These are phyloP conservation scores for Cynanchum wilfordii DNA, from an alignment of 257 asterid genomes.

Conservation along the genomic window DNA sequence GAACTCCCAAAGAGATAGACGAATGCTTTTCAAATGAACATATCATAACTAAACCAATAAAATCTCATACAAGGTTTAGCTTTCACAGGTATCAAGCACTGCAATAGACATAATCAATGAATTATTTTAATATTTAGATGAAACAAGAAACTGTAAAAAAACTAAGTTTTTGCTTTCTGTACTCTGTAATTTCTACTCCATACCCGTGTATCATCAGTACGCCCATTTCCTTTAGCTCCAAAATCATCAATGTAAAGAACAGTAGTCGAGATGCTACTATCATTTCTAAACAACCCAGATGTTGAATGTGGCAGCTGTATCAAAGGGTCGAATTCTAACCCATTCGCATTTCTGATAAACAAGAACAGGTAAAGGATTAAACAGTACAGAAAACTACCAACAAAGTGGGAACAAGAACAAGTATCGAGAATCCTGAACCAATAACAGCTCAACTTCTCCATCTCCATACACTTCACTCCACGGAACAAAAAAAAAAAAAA, in stretches of 20 bases:
- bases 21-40: background rate
- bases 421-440: background rate
- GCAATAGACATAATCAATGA: background rate
- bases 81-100: background rate
- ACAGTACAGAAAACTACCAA: background rate
- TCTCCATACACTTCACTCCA: background rate
- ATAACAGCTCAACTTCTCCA: constrained; percentile 18
- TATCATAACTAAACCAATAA: background rate
- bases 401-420: constrained; percentile 3
- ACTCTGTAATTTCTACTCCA: background rate
- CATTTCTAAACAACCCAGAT: constrained; percentile 14
- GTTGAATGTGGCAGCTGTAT: constrained; percentile 23
- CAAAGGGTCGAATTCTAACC: constrained; percentile 20
- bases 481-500: too few relatives aligned
- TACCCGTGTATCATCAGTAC: constrained; percentile 33
- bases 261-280: constrained; percentile 2
- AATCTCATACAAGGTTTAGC: background rate
- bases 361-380: background rate
- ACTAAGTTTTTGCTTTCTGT: background rate
- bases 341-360: constrained; percentile 16
- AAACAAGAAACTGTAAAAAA: background rate
- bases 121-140: background rate
- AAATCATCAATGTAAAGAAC: constrained; percentile 24
- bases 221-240: constrained; percentile 41
- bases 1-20: background rate